These are phyloP conservation scores for Gnaphalium uliginosum DNA, from an alignment of 129 eudicot species.

Conservation along the genomic window DNA sequence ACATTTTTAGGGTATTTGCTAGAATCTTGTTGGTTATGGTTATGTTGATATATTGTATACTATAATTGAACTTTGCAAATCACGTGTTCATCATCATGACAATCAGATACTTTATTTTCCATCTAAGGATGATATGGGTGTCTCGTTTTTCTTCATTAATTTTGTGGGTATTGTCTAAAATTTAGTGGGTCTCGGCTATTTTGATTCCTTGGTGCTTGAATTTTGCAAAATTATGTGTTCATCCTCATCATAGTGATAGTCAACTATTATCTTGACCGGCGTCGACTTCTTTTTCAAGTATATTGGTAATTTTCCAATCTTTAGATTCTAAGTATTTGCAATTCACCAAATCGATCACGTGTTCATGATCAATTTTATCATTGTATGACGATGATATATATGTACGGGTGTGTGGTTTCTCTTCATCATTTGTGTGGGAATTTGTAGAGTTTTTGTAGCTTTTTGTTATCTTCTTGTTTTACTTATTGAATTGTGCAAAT, in stretches of 20 bases:
- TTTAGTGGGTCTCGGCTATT: slow-evolving; percentile 4
- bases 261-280: neutral
- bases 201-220: neutral
- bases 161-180: neutral
- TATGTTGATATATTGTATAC: neutral
- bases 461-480: neutral
- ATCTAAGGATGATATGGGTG: neutral
- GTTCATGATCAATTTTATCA: neutral
- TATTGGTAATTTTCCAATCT: neutral
- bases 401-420: too few relatives aligned
- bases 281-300: neutral
- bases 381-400: too few relatives aligned
- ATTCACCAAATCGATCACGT: neutral
- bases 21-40: neutral
- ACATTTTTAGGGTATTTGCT: slow-evolving; percentile 13
- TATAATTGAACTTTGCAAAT: neutral
- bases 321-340: neutral
- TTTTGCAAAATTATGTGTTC: neutral
- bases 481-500: neutral
- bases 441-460: neutral
- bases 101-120: neutral
- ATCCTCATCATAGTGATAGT: neutral
- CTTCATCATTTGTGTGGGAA: neutral
- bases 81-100: neutral
- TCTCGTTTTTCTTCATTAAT: neutral